A percentile compares a stretch with the other conserved stretches of the same genome.
Conservation (phyloP, 2,329 filamentous ascomycete genomes). For the Fusarium longipes region DNA sequence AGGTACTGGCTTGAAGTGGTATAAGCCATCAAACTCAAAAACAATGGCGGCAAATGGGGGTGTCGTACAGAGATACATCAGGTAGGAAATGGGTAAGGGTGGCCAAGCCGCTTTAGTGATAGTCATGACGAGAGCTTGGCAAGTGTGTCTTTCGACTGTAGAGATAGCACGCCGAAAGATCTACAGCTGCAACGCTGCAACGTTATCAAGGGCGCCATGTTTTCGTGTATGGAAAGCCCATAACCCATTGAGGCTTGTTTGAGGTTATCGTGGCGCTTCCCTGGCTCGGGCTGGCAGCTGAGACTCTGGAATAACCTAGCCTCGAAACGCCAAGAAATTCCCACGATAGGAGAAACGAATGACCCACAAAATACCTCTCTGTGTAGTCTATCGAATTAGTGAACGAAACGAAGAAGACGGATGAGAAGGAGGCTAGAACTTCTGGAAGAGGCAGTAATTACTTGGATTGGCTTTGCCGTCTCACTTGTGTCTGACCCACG, state of each 20-base stretch:
- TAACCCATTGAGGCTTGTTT: conserved; percentile 14
- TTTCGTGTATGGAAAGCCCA: background rate
- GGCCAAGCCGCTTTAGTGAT: background rate
- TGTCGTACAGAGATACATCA: conserved; percentile 8
- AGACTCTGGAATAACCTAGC: conserved; percentile 24
- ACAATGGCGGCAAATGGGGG: conserved; percentile 12
- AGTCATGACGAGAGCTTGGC: conserved; percentile 5
- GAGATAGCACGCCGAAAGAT: conserved; percentile 26
- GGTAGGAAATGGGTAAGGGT: background rate
- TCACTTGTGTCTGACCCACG: conserved; percentile 29
- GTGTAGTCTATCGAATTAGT: background rate
- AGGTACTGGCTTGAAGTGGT: conserved; percentile 20
- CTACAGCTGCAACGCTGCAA: conserved; percentile 29
- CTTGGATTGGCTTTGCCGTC: conserved; percentile 8
- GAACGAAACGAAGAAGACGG: background rate
- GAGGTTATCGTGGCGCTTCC: conserved; percentile 1
- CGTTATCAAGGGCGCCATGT: conserved; percentile 24
- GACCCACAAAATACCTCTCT: too few relatives aligned
- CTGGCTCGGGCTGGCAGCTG: conserved; percentile 20
- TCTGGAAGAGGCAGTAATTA: conserved; percentile 10
- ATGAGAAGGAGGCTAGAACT: conserved; percentile 15
- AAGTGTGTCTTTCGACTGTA: background rate
- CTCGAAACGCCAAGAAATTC: conserved; percentile 32
- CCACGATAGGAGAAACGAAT: conserved; percentile 8
- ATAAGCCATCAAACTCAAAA: conserved; percentile 30